A percentile compares a stretch with the other conserved stretches of the same genome.
Conservation (phyloP, 805 yeast genomes). For the Schwanniomyces yamadae region DNA sequence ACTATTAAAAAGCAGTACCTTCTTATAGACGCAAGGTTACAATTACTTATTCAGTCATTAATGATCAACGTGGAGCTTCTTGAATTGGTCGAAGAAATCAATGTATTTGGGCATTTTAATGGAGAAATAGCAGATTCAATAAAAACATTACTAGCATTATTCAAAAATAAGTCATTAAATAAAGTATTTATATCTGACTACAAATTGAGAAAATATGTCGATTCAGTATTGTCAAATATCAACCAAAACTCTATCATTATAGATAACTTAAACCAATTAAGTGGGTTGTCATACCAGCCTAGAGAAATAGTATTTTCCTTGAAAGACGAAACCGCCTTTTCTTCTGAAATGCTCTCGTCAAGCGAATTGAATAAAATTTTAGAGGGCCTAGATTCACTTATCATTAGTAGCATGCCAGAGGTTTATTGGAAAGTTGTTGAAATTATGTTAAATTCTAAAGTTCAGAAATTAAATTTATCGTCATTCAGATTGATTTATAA, state of each 20-base stretch:
- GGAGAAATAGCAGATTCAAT: constrained; percentile 4
- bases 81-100: constrained; percentile 17
- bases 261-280: constrained; percentile 15
- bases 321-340: neutral
- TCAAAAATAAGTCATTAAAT: constrained; percentile 2
- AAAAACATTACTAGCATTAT: constrained; percentile 4
- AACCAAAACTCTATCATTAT: constrained; percentile 16
- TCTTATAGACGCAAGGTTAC: constrained; percentile 27
- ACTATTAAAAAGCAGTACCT: constrained; percentile 18
- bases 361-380: neutral
- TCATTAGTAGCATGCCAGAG: constrained; percentile 13
- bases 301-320: constrained; percentile 4
- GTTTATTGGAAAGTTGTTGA: constrained; percentile 17
- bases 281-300: neutral
- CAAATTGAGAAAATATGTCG: constrained; percentile 7
- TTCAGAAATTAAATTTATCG: constrained; percentile 9
- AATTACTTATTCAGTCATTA: constrained; percentile 23
- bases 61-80: constrained; percentile 25
- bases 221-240: constrained; percentile 5
- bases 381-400: constrained; percentile 12
- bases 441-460: neutral
- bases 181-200: constrained; percentile 11
- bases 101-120: constrained; percentile 14
- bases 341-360: neutral
- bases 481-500: constrained; percentile 27